phyloP scores from a whole-genome alignment of 1,139 yeast species.

The Yamadazyma membranifaciens region DNA sequence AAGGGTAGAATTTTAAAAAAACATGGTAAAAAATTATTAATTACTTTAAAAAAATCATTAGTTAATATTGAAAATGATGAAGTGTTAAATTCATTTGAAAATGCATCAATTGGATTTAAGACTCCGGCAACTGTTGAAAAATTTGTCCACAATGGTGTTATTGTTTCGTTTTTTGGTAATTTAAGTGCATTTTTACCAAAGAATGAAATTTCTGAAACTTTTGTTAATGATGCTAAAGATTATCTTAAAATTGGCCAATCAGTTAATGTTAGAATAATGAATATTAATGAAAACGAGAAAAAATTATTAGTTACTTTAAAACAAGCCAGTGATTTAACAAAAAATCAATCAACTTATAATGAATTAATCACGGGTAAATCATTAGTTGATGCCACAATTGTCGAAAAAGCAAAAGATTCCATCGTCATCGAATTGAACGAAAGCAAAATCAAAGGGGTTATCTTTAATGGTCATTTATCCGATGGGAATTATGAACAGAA shows the following conservation, averaged over 20 bases:
- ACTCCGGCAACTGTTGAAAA: slow-evolving; percentile 75
- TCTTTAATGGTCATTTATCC: slow-evolving; percentile 71
- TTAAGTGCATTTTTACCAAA: slow-evolving; percentile 80
- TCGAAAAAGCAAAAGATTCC: slow-evolving; percentile 75
- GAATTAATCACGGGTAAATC: slow-evolving; percentile 61
- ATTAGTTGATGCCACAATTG: slow-evolving; percentile 58
- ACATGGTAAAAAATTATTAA: slow-evolving; percentile 42
- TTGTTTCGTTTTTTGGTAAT: slow-evolving; percentile 79
- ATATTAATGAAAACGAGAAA: slow-evolving; percentile 52
- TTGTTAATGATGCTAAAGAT: slow-evolving; percentile 73
- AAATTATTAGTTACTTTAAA: slow-evolving; percentile 74
- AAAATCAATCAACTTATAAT: slow-evolving; percentile 48
- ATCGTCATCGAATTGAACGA: slow-evolving; percentile 63
- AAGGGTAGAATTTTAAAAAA: slow-evolving; percentile 63
- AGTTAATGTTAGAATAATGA: slow-evolving; percentile 64
- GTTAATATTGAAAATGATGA: slow-evolving; percentile 66
- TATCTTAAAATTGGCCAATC: slow-evolving; percentile 85
- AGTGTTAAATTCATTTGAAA: slow-evolving; percentile 49
- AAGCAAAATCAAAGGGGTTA: slow-evolving; percentile 63
- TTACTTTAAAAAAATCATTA: slow-evolving; percentile 82
- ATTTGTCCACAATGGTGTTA: slow-evolving; percentile 74
- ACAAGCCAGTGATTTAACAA: slow-evolving; percentile 54
- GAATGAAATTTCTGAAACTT: slow-evolving; percentile 87
- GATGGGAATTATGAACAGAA: slow-evolving; percentile 76
- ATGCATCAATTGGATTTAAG: slow-evolving; percentile 57